A percentile compares a stretch with the other conserved stretches of the same genome.
Conservation (phyloP, 805 yeast genomes). For the Zygoascus flipseniorum region DNA sequence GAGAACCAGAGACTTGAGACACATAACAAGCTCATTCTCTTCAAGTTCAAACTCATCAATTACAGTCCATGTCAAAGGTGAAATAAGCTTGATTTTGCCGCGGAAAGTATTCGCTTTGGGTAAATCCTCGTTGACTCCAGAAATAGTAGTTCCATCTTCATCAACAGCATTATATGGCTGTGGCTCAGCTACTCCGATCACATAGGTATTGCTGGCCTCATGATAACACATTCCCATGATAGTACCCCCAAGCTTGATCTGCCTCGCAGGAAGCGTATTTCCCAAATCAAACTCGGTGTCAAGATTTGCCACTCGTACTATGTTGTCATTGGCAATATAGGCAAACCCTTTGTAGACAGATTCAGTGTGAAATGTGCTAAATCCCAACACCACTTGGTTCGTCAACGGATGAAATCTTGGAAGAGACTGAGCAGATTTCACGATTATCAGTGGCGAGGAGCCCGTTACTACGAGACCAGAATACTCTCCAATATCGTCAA, state of each 20-base stretch:
- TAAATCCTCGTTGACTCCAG: conserved; percentile 43
- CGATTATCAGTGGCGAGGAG: conserved; percentile 55
- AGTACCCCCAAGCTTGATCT: conserved; percentile 43
- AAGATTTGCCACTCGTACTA: conserved; percentile 44
- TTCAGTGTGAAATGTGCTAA: conserved; percentile 43
- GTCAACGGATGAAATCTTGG: conserved; percentile 64
- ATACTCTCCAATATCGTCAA: conserved; percentile 49
- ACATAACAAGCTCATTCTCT: conserved; percentile 58
- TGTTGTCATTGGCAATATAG: conserved; percentile 60
- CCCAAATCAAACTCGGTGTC: conserved; percentile 12
- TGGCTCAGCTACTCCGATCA: conserved; percentile 51
- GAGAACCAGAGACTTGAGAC: conserved; percentile 45
- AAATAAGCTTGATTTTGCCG: conserved; percentile 55
- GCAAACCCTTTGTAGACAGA: conserved; percentile 44
- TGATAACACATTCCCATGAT: conserved; percentile 63
- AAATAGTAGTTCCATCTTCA: conserved; percentile 60
- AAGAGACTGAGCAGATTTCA: conserved; percentile 54
- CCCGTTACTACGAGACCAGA: conserved; percentile 63
- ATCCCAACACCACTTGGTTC: conserved; percentile 38
- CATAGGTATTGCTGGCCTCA: conserved; percentile 51
- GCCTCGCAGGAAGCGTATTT: conserved; percentile 11
- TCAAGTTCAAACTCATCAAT: conserved; percentile 61
- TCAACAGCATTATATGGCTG: conserved; percentile 58
- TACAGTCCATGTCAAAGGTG: conserved; percentile 68
- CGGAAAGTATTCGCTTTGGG: conserved; percentile 50